phyloP scores from a whole-genome alignment of 2,329 filamentous ascomycete species.

The Torrubiella hemipterigena region DNA sequence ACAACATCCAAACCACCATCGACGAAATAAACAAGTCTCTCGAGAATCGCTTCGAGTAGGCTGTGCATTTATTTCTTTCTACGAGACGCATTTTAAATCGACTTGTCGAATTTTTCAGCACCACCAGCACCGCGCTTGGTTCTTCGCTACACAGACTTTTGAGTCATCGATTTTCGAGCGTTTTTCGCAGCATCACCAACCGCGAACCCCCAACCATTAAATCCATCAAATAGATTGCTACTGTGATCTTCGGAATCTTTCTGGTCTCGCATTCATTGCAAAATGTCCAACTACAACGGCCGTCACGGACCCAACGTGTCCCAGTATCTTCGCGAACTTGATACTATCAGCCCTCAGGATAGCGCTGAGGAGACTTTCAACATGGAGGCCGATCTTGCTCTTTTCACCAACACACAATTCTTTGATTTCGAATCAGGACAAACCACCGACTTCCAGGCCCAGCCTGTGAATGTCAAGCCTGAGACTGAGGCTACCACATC shows the following conservation, averaged over 20 bases:
- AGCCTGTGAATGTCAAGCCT: constrained; percentile 32
- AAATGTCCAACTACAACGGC: constrained; percentile 64
- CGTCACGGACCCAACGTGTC: constrained; percentile 79
- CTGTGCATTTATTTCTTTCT: too few relatives aligned
- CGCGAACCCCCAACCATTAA: background rate
- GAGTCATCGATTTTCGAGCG: too few relatives aligned
- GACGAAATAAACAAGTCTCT: background rate
- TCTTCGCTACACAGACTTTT: too few relatives aligned
- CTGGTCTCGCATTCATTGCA: constrained; percentile 2
- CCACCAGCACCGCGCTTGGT: too few relatives aligned
- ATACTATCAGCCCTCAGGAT: constrained; percentile 56
- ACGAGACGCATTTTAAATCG: too few relatives aligned
- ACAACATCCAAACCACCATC: background rate
- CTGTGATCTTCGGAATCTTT: background rate
- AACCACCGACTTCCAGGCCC: constrained; percentile 43
- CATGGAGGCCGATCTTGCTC: constrained; percentile 59
- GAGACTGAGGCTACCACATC: constrained; percentile 21
- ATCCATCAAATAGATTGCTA: background rate
- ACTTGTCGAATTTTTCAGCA: too few relatives aligned
- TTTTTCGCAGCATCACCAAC: background rate
- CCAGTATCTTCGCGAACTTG: constrained; percentile 78
- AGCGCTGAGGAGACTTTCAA: constrained; percentile 44
- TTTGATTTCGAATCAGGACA: constrained; percentile 65
- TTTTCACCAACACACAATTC: constrained; percentile 76
- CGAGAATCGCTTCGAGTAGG: too few relatives aligned